Evolutionary conservation across 352 stramenopile species (phyloP), one percentile per base, ranked within the genome.

Genomic region (Globisporangium okanoganense): DNA sequence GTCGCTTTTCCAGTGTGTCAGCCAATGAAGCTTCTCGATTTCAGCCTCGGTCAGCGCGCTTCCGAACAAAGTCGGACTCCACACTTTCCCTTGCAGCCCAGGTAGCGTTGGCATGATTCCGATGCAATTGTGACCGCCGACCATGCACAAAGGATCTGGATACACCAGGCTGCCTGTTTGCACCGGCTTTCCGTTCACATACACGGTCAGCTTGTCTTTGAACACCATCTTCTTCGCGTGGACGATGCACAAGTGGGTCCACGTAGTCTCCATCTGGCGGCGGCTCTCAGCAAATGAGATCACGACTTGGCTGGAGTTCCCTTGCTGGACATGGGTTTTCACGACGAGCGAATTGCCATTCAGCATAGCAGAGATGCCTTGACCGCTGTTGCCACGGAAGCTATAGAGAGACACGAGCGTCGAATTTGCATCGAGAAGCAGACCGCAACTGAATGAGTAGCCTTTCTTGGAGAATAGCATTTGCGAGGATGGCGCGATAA

Each of bases 221-320:
- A 94, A 95, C 12, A 95, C 79, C 79, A 95, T 92, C 54, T 93
- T 95, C 65, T 93, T 94, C 1, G 81, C 72, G 61, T 95, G 86
- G 0, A 92, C 82, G 49, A 95, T 70, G 55, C 79, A 90, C 35
- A 95, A 45, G 50, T 93, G 83, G 1, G 86, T 72, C 86, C 84
- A 95, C 13, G 64, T 49, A 24, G 48, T 59, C 56, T 88, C 62
- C 75, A 93, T 88, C 33, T 75, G 72, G 0, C 64, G 60, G 27
- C 83, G 64, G 40, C 66, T 72, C 2, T 78, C 70, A 0, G 57
- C 61, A 58, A 95, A 88, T 10, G 80, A 79, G 2, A 92, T 71
- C n/a, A 76, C 61, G 6, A 87, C 61, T 57, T 92, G 78, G 14
- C 73, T 73, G 29, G 75, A 70, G 40, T 43, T 67, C 10, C 72